phyloP scores from a whole-genome alignment of 805 yeast genomes.

The Priceomyces castillae region DNA sequence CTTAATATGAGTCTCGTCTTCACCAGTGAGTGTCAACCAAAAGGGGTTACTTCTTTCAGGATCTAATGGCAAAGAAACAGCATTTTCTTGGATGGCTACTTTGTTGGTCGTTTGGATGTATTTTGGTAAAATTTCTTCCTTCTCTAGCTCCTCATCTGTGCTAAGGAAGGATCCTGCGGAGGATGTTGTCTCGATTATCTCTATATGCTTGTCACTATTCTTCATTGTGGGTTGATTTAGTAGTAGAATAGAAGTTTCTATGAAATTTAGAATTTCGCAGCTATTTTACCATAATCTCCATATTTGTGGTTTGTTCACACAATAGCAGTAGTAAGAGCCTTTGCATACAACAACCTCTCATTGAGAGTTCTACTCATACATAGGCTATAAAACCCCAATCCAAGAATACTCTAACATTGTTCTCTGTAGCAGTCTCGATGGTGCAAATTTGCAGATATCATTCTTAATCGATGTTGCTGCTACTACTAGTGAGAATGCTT shows the following conservation, averaged over 20 bases:
- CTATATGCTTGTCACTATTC: background rate
- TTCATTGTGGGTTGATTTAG: background rate
- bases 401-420: too few species aligned
- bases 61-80: background rate
- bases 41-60: background rate
- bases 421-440: too few species aligned
- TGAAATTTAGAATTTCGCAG: background rate
- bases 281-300: background rate
- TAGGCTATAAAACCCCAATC: too few species aligned
- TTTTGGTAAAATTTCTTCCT: background rate
- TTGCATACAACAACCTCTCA: too few species aligned
- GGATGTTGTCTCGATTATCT: background rate
- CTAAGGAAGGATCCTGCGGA: background rate
- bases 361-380: too few species aligned
- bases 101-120: background rate
- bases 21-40: background rate
- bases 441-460: too few species aligned
- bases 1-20: too few species aligned
- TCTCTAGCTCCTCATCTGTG: background rate
- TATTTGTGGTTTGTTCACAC: background rate
- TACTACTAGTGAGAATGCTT: too few species aligned
- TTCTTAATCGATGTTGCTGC: too few species aligned
- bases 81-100: background rate
- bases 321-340: too few species aligned
- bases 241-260: background rate